Evolutionary conservation across 768 basidiomycete species (phyloP).

Genomic region (Psilocybe subaeruginosa): DNA sequence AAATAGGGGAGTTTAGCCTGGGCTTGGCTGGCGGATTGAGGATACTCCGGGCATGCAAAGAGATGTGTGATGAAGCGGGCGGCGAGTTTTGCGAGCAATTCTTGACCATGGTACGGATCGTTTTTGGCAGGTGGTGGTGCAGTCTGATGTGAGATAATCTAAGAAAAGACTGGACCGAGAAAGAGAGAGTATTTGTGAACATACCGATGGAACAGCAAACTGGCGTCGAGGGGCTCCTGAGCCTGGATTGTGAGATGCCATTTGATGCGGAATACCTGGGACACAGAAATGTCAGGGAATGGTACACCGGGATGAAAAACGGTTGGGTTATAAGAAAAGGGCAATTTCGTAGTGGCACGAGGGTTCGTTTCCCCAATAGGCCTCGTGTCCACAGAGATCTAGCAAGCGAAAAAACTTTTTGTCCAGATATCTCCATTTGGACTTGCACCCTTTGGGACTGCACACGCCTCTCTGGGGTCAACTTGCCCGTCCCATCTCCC

Average conservation of each 20-base stretch:
- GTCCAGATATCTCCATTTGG: slow-evolving; percentile 17
- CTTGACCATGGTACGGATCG: slow-evolving; percentile 80
- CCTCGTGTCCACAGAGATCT: background rate
- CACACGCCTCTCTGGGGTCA: no score
- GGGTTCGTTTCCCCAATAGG: background rate
- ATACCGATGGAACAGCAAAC: slow-evolving; percentile 25
- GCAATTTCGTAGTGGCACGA: slow-evolving; percentile 10
- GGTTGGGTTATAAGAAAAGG: slow-evolving; percentile 12
- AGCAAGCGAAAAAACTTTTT: slow-evolving; percentile 18
- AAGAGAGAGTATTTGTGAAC: slow-evolving; percentile 3
- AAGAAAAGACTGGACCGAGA: slow-evolving; percentile 6
- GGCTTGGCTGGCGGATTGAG: slow-evolving; percentile 58
- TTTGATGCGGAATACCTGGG: slow-evolving; percentile 14
- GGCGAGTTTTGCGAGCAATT: slow-evolving; percentile 66
- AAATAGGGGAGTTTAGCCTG: slow-evolving; percentile 74
- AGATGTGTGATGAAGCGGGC: slow-evolving; percentile 83
- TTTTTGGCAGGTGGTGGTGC: slow-evolving; percentile 30
- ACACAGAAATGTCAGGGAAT: slow-evolving; percentile 18
- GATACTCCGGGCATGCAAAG: slow-evolving; percentile 85
- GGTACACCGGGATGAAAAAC: slow-evolving; percentile 13
- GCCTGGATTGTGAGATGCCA: slow-evolving; percentile 24
- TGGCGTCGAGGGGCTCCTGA: slow-evolving; percentile 24
- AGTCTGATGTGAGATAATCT: slow-evolving; percentile 16
- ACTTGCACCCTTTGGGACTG: no score
- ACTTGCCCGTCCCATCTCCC: no score